Base-by-base conservation (phyloP, 2,329 filamentous ascomycete genomes). In the Xylariaceae sp. region DNA sequence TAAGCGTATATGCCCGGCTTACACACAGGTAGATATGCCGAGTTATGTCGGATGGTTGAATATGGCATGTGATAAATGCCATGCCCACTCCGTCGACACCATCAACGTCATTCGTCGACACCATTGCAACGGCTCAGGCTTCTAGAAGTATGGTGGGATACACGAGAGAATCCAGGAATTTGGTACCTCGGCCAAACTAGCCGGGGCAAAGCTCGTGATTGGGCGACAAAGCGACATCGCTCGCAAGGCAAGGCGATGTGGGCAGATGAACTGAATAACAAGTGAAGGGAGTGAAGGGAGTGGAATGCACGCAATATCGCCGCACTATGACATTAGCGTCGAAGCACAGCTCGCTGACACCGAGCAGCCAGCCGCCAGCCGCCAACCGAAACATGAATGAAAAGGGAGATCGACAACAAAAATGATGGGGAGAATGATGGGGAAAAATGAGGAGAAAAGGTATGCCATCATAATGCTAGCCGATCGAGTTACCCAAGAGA, bases 81-180 rank as follows among this genome's bases (percentile, higher is more conserved):
- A 47, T 37, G 53, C 35, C 12, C 35, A 19, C 35, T 47, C 29
- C 35, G 47, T 41, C 29, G 49, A 45, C 19, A 49, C 30, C n/a
- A 11, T 7, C 11, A 35, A 29, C n/a, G 7, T 35, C 27, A 46
- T 54, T 54, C 42, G 47, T 40, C 44, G 46, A 42, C 27, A 32
- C 19, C 37, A 43, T 39, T n/a, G 30, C 51, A 47, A 55, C 19
- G 42, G 41, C 34, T 44, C 53, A 53, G 19, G 54, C 49, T 57
- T 59, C 54, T 55, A 53, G 57, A 59, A 59, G 46, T 49, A 34
- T 43, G 43, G 51, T 57, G 57, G 51, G 51, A 57, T 53, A 55
- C 57, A 59, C 57, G 57, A 50, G 34, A 37, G 39, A 40, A 60
- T 55, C 57, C 57, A 57, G 55, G 42, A 47, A 55, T 60, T 51